These are phyloP conservation scores for Coemansia umbellata DNA, from an alignment of 192 early-diverging fungal genomes.

Conservation along the genomic window DNA sequence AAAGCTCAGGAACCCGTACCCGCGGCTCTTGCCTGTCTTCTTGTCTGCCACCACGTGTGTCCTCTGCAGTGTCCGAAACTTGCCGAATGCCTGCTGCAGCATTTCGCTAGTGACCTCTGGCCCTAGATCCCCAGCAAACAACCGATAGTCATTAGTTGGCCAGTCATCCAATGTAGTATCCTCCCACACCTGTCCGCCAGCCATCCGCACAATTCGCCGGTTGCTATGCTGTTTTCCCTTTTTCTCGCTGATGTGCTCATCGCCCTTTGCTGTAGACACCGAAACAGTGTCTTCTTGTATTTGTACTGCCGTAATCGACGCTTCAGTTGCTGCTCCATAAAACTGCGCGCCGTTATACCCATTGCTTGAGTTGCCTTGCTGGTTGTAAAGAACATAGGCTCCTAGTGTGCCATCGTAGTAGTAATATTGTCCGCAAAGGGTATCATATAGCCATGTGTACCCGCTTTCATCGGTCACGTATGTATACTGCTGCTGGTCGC, in stretches of 20 bases:
- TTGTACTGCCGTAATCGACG: not conserved
- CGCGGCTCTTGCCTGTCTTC: conserved; percentile 77
- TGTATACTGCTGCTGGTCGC: conserved; percentile 45
- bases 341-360: not conserved
- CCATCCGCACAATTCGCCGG: conserved; percentile 68
- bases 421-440: conserved; percentile 39
- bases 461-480: conserved; percentile 41
- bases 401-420: conserved; percentile 37
- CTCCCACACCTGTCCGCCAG: conserved; percentile 93
- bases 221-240: conserved; percentile 46
- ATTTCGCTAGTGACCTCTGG: conserved; percentile 88
- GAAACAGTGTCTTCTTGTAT: no score
- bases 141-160: conserved; percentile 85
- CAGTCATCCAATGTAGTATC: conserved; percentile 82
- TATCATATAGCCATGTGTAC: conserved; percentile 41
- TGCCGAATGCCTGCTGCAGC: conserved; percentile 73
- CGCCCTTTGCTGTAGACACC: not conserved
- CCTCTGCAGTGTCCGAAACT: conserved; percentile 79
- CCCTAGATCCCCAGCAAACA: conserved; percentile 93
- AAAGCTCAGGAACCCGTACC: conserved; percentile 95
- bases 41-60: conserved; percentile 86
- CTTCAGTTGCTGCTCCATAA: not conserved
- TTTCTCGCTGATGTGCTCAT: conserved; percentile 31
- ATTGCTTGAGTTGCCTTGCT: not conserved
- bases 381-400: conserved; percentile 23